Evolutionary conservation across 257 asterid genomes (phyloP).

Genomic region (Solanum lycopersicoides): DNA sequence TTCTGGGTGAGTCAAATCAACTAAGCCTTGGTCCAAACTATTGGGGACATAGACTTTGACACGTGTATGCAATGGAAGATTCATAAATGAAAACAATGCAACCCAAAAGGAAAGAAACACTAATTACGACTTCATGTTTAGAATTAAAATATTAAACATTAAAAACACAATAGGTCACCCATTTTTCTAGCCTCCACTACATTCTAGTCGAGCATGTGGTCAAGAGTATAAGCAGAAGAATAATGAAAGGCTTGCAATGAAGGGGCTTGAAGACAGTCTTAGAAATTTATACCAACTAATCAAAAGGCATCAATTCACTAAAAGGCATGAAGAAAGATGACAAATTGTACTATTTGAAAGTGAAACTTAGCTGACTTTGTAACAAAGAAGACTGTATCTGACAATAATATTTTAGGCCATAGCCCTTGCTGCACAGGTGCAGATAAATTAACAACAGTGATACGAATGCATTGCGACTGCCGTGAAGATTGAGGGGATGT

Average conservation of each 20-base stretch:
- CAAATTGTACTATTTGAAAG: background rate
- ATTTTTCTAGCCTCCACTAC: background rate
- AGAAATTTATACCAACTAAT: background rate
- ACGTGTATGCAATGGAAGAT: background rate
- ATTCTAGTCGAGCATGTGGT: background rate
- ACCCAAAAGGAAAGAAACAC: background rate
- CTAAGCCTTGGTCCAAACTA: background rate
- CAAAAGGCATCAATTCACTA: background rate
- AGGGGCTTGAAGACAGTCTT: background rate
- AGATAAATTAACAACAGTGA: background rate
- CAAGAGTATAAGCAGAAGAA: background rate
- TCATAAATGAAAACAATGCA: background rate
- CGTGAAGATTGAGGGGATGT: background rate
- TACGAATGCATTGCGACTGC: background rate
- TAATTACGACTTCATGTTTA: background rate
- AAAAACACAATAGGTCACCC: background rate
- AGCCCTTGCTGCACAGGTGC: background rate
- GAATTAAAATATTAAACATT: background rate
- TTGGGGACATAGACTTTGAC: background rate
- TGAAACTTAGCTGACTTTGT: background rate
- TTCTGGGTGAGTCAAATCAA: background rate
- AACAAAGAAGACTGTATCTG: background rate
- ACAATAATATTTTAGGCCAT: background rate
- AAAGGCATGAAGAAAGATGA: background rate
- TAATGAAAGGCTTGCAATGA: background rate